These are phyloP conservation scores for Patellifolia procumbens DNA, from an alignment of 179 eudicot genomes.

Conservation along the genomic window DNA sequence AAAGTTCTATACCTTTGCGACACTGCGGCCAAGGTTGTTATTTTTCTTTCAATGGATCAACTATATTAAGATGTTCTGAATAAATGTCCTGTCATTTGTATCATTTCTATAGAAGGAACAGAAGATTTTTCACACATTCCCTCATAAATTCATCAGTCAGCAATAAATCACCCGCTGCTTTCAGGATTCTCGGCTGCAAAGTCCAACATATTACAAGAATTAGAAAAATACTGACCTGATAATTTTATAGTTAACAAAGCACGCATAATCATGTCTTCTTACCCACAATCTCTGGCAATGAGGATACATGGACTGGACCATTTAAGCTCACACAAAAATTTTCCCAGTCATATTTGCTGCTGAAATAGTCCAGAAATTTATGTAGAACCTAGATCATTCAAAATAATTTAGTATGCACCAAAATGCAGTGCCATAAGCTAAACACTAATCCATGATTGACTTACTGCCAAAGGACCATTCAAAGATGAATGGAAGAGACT, in stretches of 20 bases:
- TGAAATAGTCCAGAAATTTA: conserved; percentile 86
- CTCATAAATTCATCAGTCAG: conserved; percentile 61
- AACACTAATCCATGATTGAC: conserved; percentile 27
- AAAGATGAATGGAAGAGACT: conserved; percentile 71
- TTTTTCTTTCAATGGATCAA: conserved; percentile 82
- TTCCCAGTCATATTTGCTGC: conserved; percentile 97
- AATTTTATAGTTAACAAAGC: neutral
- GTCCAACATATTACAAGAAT: conserved; percentile 13
- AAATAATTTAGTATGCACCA: conserved; percentile 23
- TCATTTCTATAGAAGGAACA: conserved; percentile 63
- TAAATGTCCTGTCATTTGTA: conserved; percentile 44
- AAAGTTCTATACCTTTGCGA: conserved; percentile 68
- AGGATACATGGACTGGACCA: conserved; percentile 72
- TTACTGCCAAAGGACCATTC: conserved; percentile 89
- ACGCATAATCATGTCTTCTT: conserved; percentile 30
- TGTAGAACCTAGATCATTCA: conserved; percentile 65
- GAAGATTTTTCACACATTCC: conserved; percentile 56
- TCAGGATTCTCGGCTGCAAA: conserved; percentile 69
- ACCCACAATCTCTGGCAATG: conserved; percentile 73
- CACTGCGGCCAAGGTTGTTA: conserved; percentile 96
- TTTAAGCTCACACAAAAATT: conserved; percentile 63
- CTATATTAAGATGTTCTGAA: conserved; percentile 75
- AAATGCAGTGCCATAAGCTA: conserved; percentile 17
- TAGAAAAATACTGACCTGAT: neutral
- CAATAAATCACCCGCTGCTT: conserved; percentile 49